A percentile compares a stretch with the other conserved stretches of the same genome.
These are phyloP conservation scores for Purshia tridentata DNA, from an alignment of 306 rosid species.

Conservation along the genomic window DNA sequence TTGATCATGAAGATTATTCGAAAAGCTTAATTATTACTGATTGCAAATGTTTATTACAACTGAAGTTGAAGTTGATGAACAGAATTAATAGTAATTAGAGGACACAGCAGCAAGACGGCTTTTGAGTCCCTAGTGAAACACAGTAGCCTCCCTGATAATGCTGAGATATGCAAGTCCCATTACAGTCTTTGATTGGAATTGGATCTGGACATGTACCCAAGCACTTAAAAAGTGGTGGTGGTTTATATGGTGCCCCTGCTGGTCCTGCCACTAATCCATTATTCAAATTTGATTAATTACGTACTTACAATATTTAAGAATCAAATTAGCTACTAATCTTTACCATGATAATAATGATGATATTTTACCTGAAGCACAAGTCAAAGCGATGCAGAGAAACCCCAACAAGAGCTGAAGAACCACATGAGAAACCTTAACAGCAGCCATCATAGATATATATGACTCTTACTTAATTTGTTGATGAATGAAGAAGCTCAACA, in stretches of 20 bases:
- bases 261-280: not conserved
- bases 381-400: conserved; percentile 5
- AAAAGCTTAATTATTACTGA: too few relatives aligned
- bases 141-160: conserved; percentile 9
- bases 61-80: not conserved
- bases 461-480: not conserved
- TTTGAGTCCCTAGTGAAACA: not conserved
- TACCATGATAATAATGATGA: too few relatives aligned
- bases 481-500: not conserved
- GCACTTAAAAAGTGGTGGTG: not conserved
- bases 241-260: not conserved
- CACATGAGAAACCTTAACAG: not conserved
- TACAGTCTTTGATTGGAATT: conserved; percentile 6
- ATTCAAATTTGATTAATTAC: not conserved
- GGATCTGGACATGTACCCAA: not conserved
- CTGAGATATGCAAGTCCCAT: conserved; percentile 1
- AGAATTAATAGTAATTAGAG: too few relatives aligned
- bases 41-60: not conserved
- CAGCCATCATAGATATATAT: not conserved
- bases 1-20: not conserved
- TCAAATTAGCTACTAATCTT: too few relatives aligned
- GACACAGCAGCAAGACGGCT: conserved; percentile 13
- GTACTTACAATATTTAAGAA: too few relatives aligned
- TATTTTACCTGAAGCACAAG: conserved; percentile 5
- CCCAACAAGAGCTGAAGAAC: not conserved